Base-by-base conservation (phyloP, 2,329 filamentous ascomycete species). In the Aureobasidium mangrovei region DNA sequence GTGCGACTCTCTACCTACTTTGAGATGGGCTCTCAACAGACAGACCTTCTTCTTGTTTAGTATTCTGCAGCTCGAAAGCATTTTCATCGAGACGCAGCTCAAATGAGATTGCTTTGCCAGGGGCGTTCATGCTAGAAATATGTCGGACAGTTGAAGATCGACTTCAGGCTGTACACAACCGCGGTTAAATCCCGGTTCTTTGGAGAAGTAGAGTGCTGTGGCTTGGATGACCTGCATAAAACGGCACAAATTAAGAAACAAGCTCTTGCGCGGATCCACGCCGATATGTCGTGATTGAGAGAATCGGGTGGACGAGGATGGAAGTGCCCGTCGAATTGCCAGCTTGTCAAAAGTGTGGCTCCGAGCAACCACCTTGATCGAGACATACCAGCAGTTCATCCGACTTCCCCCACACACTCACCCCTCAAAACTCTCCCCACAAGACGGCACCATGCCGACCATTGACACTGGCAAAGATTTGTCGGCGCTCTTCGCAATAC, bases 381-480 rank as follows among this genome's bases (percentile, higher is more conserved):
- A 43, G 49, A 43, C 39, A 53, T 53, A 53, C 49, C 49, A 53
- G 29, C 49, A 44, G 33, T 53, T 53, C 31, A 7, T 52, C 40
- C 40, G 28, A 51, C 47, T 32, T 39, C 40, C 49, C 39, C 40
- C 39, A 53, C 48, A 33, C 33, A 43, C 39, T 40, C 40, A 29
- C 12, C 32, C 40, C 40, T 12, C 18, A 31, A 7, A 44, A 10
- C 38, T 44, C 26, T 36, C 32, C 31, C 24, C 49, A 53, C 49
- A 38, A 36, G 39, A 28, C 49, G 32, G 40, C 49, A 71, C 62
- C 54, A 87, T 86, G 83, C 66, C 82, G 41, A 67, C 85, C 63
- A 78, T 91, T 64, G 85, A 91, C 69, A 83, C 75, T 58, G 78
- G 71, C 59, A 87, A 86, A 69, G 85, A 91, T 70, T 73, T 91